Base-by-base conservation (phyloP, 2,329 filamentous ascomycete species). In the Aureobasidium sp. region DNA sequence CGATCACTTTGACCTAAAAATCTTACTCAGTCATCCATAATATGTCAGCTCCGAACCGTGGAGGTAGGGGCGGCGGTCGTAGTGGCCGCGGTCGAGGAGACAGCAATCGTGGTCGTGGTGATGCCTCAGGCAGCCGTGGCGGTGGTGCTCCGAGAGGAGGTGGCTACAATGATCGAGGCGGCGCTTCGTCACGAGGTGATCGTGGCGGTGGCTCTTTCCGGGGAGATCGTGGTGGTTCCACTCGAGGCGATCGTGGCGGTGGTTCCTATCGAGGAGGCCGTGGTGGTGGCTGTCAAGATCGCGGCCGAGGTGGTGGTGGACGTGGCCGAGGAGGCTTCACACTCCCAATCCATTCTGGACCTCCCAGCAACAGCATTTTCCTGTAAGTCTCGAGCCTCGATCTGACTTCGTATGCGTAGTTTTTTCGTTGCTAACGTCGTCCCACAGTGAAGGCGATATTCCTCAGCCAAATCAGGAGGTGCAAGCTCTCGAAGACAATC, bases 301-400 rank as follows among this genome's bases (percentile, higher is more conserved):
- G 72, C 42, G 68, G 69, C 8, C 62, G 65, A 32, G 69, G 72
- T 41, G 68, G 69, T 17, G 63, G 65, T 29, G 65, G 58, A 20
- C 48, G 66, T 66, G 51, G 67, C 63, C 53, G 52, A 29, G 61
- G 37, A 44, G 65, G 47, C 9, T 59, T 32, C 7, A 39, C 2
- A 36, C 41, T 36, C 36, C 46, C 26, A 26, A 27, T 37, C 12
- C 47, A 44, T 27, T 39, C 58, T 53, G 46, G 29, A 34, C 47
- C 42, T 26, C 27, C 37, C 2, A 13, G 17, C 20, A 51, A 60
- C 46, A 69, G 66, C 17, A 69, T 70, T 34, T 69, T 66, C 48
- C 62, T 67, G 67, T 67, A 62, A 66, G 68, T 65, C 27, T 55
- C 62, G 13, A 15, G 39, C 52, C 17, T 27, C 37, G 23, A 26